A percentile compares a stretch with the other conserved stretches of the same genome.
Evolutionary conservation across 2,329 filamentous ascomycete genomes (phyloP).

Genomic region (Paecilomyces fulvus): DNA sequence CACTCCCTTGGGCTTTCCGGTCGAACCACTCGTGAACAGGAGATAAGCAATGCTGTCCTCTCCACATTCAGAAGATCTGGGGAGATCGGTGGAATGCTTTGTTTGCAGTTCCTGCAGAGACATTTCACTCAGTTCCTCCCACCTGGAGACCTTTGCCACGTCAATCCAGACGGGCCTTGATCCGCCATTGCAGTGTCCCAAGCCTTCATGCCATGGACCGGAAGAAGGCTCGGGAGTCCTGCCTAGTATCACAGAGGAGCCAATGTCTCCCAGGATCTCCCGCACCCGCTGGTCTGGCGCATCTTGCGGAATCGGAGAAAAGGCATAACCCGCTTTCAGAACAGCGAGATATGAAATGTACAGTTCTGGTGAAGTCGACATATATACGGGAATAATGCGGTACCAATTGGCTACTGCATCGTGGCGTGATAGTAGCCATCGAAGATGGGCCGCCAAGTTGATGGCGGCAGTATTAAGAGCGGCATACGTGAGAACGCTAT

Average conservation of each 20-base stretch:
- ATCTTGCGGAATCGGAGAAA: constrained; percentile 31
- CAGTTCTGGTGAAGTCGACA: constrained; percentile 27
- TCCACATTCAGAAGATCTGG: neutral
- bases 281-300: constrained; percentile 19
- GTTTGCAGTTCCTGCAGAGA: constrained; percentile 2
- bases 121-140: constrained; percentile 8
- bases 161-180: constrained; percentile 12
- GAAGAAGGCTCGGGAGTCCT: constrained; percentile 9
- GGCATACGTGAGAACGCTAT: constrained; percentile 18
- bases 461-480: constrained; percentile 15
- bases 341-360: constrained; percentile 30
- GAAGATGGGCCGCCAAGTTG: constrained; percentile 13
- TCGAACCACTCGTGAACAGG: constrained; percentile 27
- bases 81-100: constrained; percentile 4
- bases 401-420: constrained; percentile 1
- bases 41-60: constrained; percentile 21
- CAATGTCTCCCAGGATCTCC: constrained; percentile 21
- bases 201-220: constrained; percentile 3
- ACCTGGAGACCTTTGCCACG: constrained; percentile 13
- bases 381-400: constrained; percentile 20
- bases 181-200: neutral
- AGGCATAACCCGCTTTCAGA: constrained; percentile 29
- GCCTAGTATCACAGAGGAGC: constrained; percentile 16
- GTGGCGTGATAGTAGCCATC: constrained; percentile 5
- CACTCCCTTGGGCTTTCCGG: constrained; percentile 27